Evolutionary conservation across 2,329 filamentous ascomycete species (phyloP), one percentile per base, ranked within the genome.

Genomic region (Aspergillus transmontanensis): DNA sequence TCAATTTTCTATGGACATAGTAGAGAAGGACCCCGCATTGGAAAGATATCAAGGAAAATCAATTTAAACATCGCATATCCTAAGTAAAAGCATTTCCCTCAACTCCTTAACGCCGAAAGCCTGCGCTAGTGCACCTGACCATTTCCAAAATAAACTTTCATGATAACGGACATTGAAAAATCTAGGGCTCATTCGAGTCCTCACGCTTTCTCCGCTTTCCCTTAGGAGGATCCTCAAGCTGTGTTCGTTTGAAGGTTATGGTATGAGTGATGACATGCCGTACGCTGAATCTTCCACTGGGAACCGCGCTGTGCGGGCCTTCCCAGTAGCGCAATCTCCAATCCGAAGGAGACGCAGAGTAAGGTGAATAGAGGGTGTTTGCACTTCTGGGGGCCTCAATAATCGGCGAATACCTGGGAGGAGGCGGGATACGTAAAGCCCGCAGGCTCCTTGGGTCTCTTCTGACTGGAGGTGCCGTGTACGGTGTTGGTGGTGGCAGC

Each of bases 251-350:
- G 79, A 96, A 97, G 46, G 92, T 97, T 64, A 97, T 92, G 19
- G 93, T 97, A 70, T 93, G 87, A n/a, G 94, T 97, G 59, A 97
- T 91, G 5, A 97, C 93, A 77, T 97, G 93, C 60, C 92, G 85
- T 63, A 97, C 93, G 73, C 85, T 88, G 59, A 89, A 85, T 64
- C 89, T 86, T 61, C 89, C 83, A 70, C 57, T 61, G 26, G 64
- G 59, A 4, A 84, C 89, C 36, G 88, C 88, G 68, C 84, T 85
- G 46, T 86, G 82, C n/a, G 85, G 79, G 59, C 80, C 78, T 59
- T 90, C 89, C 64, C 86, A 84, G 70, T 87, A 89, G 58, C 87
- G 80, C 6, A 88, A 80, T 63, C 91, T 89, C 91, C 91, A 94
- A 75, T 95, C 91, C 66, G 91, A 91, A 10, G 90, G 90, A 23